A percentile compares a stretch with the other conserved stretches of the same genome.
Conservation (phyloP, 176 grass and related monocot genomes). For the Lolium perenne region DNA sequence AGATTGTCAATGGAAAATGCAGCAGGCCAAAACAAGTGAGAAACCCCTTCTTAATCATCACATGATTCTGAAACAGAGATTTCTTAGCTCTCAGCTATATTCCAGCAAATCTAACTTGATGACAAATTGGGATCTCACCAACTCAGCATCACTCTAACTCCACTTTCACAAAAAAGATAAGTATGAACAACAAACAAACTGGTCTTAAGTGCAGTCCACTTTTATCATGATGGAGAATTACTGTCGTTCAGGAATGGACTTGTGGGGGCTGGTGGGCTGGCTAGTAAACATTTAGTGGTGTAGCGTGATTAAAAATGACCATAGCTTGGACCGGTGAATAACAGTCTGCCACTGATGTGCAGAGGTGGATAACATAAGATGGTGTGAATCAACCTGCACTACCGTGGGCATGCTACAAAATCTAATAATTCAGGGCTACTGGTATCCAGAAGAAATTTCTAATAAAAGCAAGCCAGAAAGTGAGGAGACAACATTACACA, state of each 20-base stretch:
- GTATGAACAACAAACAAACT: not conserved
- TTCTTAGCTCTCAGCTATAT: not conserved
- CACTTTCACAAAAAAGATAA: not conserved
- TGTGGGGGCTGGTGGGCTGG: not conserved
- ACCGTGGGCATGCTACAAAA: not conserved
- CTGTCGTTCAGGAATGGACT: not conserved
- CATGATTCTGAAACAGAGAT: not conserved
- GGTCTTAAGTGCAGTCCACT: not conserved
- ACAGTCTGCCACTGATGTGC: not conserved
- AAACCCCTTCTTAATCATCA: not conserved
- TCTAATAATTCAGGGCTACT: not conserved
- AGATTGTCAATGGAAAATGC: not conserved
- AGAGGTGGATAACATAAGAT: not conserved
- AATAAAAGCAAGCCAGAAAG: not conserved
- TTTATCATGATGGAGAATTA: not conserved
- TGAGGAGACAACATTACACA: not conserved
- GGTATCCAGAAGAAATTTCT: not conserved
- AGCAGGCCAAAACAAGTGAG: constrained; percentile 5
- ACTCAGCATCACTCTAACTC: not conserved
- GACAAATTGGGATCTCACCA: not conserved
- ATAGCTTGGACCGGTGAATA: not conserved
- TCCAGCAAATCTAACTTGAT: not conserved
- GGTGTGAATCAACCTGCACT: not conserved
- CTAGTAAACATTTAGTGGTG: not conserved
- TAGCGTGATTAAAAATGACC: not conserved